A percentile compares a stretch with the other conserved stretches of the same genome.
Evolutionary conservation across 768 basidiomycete species (phyloP).

Genomic region (Imleria badia): DNA sequence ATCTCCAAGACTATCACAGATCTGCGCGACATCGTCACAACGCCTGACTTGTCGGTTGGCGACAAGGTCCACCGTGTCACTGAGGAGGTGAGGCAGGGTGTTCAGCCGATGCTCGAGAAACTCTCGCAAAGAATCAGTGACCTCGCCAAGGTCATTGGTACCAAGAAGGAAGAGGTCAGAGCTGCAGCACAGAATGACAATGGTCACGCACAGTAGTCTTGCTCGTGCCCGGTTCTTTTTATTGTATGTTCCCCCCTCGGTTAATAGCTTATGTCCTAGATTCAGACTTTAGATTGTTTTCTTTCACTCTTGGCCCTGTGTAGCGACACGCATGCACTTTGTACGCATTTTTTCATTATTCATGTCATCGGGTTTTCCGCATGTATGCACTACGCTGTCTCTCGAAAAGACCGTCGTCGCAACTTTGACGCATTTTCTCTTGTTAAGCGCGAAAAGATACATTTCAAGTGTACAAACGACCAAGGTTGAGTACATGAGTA

Average conservation of each 20-base stretch:
- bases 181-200: constrained; percentile 7
- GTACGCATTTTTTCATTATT: constrained; percentile 18
- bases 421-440: not conserved
- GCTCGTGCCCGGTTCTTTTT: constrained; percentile 2
- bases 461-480: constrained; percentile 7
- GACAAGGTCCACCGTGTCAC: constrained; percentile 62
- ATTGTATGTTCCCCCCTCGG: constrained; percentile 1
- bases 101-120: constrained; percentile 60
- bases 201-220: constrained; percentile 12
- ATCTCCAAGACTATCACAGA: constrained; percentile 53
- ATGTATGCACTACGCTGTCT: constrained; percentile 19
- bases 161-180: constrained; percentile 29
- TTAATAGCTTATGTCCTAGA: constrained; percentile 24
- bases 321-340: constrained; percentile 20
- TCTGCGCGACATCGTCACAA: constrained; percentile 50
- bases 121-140: constrained; percentile 41
- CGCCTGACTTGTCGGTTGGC: constrained; percentile 54
- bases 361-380: constrained; percentile 8
- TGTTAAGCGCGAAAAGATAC: not conserved
- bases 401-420: not conserved
- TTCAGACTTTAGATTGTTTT: constrained; percentile 25
- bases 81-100: constrained; percentile 57
- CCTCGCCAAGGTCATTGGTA: constrained; percentile 23
- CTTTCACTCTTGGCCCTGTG: constrained; percentile 10
- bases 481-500: not conserved